Evolutionary conservation across 371 early-diverging fungal genomes (phyloP).

Genomic region (Phascolomyces articulosus): DNA sequence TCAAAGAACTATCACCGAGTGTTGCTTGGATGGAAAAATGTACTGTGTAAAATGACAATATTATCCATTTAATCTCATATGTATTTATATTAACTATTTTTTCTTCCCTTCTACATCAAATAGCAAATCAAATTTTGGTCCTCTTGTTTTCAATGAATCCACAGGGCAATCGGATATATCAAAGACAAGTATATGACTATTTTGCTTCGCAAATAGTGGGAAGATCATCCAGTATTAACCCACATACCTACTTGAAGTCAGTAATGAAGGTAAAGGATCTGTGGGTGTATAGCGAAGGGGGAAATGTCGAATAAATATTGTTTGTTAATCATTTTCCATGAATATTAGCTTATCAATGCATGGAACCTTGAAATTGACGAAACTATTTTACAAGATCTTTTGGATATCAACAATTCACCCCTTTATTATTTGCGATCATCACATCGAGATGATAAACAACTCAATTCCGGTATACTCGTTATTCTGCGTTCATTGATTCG

Average conservation of each 20-base stretch:
- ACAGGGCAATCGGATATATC: constrained; percentile 14
- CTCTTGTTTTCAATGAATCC: constrained; percentile 11
- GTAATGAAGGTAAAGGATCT: constrained; percentile 26
- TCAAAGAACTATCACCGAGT: constrained; percentile 13
- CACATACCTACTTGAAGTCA: constrained; percentile 10
- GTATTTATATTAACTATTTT: background rate
- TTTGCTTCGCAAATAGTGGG: constrained; percentile 10
- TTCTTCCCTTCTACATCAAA: background rate
- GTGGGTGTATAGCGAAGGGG: background rate
- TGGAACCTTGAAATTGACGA: constrained; percentile 28
- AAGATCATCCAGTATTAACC: background rate
- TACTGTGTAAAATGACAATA: constrained; percentile 4
- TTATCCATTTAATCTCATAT: too few relatives aligned
- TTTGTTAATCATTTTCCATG: background rate
- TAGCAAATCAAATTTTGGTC: constrained; percentile 17
- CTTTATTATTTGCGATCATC: constrained; percentile 16
- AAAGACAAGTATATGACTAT: constrained; percentile 26
- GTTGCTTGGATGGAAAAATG: constrained; percentile 28
- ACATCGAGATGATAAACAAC: constrained; percentile 14
- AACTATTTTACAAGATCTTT: constrained; percentile 20
- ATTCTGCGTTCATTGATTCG: constrained; percentile 25
- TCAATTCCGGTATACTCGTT: constrained; percentile 19
- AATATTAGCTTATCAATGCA: constrained; percentile 27
- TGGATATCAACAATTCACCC: constrained; percentile 25
- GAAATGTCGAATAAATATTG: background rate